Evolutionary conservation across 228 moss, liverwort and hornwort genomes (phyloP).

Genomic region (Sphagnum fallax): DNA sequence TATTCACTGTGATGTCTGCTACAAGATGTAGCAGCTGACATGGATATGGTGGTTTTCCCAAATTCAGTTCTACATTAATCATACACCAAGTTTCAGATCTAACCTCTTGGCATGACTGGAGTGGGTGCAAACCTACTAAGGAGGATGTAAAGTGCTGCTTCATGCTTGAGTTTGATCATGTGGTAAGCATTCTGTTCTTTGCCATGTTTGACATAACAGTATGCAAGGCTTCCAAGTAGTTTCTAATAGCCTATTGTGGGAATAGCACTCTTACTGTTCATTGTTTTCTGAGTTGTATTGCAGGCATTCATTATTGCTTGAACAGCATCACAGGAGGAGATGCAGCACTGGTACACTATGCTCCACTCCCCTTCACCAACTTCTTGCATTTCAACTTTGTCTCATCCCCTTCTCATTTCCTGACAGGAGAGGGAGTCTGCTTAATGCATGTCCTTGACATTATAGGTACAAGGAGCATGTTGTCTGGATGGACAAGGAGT

Average conservation of each 20-base stretch:
- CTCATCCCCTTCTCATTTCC: too few relatives aligned
- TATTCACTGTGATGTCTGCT: slow-evolving; percentile 41
- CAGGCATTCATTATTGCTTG: slow-evolving; percentile 62
- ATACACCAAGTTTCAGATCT: too few relatives aligned
- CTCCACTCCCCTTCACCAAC: background rate
- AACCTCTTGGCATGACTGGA: background rate
- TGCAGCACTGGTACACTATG: background rate
- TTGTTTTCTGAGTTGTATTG: background rate
- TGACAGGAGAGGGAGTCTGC: too few relatives aligned
- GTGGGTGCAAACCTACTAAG: slow-evolving; percentile 50
- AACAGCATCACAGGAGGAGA: slow-evolving; percentile 39
- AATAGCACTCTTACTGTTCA: too few relatives aligned
- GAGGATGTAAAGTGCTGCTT: slow-evolving; percentile 17
- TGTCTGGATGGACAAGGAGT: slow-evolving; percentile 10
- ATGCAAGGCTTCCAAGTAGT: too few relatives aligned
- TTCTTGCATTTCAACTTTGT: too few relatives aligned
- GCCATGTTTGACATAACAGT: too few relatives aligned
- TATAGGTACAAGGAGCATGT: too few relatives aligned
- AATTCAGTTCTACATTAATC: too few relatives aligned
- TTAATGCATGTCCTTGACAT: too few relatives aligned
- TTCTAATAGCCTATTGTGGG: background rate
- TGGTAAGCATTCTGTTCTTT: slow-evolving; percentile 22
- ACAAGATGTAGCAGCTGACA: slow-evolving; percentile 29
- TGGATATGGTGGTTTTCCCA: slow-evolving; percentile 57
- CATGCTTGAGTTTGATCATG: slow-evolving; percentile 55